Evolutionary conservation across 2,329 filamentous ascomycete genomes (phyloP).

Genomic region (Iodosphaeria phyllophila): DNA sequence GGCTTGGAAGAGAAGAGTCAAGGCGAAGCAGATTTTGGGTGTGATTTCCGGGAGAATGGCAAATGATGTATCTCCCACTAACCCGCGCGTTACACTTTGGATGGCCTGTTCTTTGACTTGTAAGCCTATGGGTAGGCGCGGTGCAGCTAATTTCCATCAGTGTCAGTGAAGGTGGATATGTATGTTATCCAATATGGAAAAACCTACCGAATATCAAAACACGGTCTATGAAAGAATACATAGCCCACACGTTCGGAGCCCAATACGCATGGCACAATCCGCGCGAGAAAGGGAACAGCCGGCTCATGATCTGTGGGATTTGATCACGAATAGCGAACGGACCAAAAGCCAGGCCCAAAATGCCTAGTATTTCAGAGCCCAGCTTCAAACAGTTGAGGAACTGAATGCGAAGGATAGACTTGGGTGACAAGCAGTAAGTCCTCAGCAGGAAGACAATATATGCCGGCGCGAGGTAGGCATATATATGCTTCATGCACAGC

Average conservation of each 20-base stretch:
- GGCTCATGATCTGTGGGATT: conserved; percentile 62
- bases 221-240: conserved; percentile 84
- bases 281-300: conserved; percentile 84
- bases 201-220: conserved; percentile 59
- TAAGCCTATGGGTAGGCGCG: conserved; percentile 60
- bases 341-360: conserved; percentile 71
- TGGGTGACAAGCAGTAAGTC: conserved; percentile 66
- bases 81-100: conserved; percentile 75
- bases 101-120: conserved; percentile 55
- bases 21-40: conserved; percentile 57
- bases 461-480: conserved; percentile 86
- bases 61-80: conserved; percentile 87
- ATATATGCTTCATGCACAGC: conserved; percentile 94
- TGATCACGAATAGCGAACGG: conserved; percentile 73
- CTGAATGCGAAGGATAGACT: conserved; percentile 56
- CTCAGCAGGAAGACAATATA: conserved; percentile 92
- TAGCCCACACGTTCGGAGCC: conserved; percentile 93
- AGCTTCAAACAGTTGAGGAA: conserved; percentile 73
- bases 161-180: background rate
- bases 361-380: conserved; percentile 47
- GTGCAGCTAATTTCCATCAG: conserved; percentile 46
- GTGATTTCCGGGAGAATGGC: conserved; percentile 79
- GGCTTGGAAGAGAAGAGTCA: conserved; percentile 69
- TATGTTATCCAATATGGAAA: background rate
- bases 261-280: conserved; percentile 96